phyloP scores from a whole-genome alignment of 2,329 filamentous ascomycete genomes.

The Calycina herbarum region DNA sequence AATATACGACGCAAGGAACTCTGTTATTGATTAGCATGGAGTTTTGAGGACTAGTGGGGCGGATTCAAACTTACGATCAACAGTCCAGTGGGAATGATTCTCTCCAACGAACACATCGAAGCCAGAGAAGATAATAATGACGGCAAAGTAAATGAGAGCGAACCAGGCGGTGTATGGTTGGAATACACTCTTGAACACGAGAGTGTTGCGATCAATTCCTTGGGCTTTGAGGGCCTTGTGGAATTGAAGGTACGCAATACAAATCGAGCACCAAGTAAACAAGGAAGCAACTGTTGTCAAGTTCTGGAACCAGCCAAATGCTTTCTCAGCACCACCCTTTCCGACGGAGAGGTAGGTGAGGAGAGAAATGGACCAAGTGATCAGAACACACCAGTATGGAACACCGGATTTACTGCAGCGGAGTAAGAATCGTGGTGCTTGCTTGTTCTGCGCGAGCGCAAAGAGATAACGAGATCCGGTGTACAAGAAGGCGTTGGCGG shows the following conservation, averaged over 20 bases:
- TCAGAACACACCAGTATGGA: conserved; percentile 65
- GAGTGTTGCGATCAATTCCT: conserved; percentile 62
- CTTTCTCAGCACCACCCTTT: conserved; percentile 48
- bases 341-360: conserved; percentile 69
- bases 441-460: conserved; percentile 58
- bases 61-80: conserved; percentile 46
- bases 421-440: conserved; percentile 59
- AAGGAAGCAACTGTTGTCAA: conserved; percentile 73
- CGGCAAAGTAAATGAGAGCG: conserved; percentile 59
- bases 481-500: conserved; percentile 43
- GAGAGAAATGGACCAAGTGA: conserved; percentile 67
- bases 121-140: conserved; percentile 75
- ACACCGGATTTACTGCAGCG: conserved; percentile 64
- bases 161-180: conserved; percentile 73
- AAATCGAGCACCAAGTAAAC: conserved; percentile 70
- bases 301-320: conserved; percentile 46
- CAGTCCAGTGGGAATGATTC: conserved; percentile 55
- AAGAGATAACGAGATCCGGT: conserved; percentile 32
- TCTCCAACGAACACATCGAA: conserved; percentile 74
- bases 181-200: conserved; percentile 69
- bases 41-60: neutral
- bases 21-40: conserved; percentile 61
- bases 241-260: conserved; percentile 71
- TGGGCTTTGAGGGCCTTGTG: conserved; percentile 68
- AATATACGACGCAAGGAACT: conserved; percentile 73